Evolutionary conservation across 805 yeast genomes (phyloP), one percentile per base, ranked within the genome.

Genomic region (Cyberlindnera mycetangii): DNA sequence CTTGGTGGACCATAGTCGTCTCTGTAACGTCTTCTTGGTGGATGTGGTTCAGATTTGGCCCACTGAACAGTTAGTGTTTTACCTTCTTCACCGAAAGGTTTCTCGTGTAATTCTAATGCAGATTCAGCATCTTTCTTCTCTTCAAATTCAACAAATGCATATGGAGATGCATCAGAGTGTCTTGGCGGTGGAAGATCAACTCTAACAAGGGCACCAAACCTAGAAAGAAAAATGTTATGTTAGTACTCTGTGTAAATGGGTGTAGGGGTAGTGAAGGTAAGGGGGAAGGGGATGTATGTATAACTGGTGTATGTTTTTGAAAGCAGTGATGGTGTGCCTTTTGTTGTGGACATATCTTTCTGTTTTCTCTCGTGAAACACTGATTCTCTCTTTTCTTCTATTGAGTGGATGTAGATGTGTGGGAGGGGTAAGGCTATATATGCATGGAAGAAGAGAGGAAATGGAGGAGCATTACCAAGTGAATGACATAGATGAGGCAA

Each of bases 151-250:
- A 81, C 85, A 62, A 80, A 81, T 7, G 84, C 86, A 55, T 70
- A 81, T 54, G 79, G 81, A 49, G 76, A 71, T 32, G 80, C 79
- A 52, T 76, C 81, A 44, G 74, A 74, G 22, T 75, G 69, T 61
- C 79, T 74, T 48, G 84, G 81, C 44, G 85, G 85, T 33, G 84
- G 79, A 37, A 80, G 75, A 50, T 76, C 82, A 41, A 80, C 75
- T 62, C 82, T 71, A 39, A 76, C 76, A 35, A 81, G 66, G 52
- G 71, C 72, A 39, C 85, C 86, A 51, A 54, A 76, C 60, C 83
- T 78, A 41, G 22, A 25, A 22, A 20, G 8, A 10, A 30, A 30
- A 30, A 5, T 8, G 19, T 18, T 5, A 7, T 32, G 37, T 34
- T 34, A 34, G 37, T 34, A 34, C 16, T 15, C 28, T 25, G 10